Percentiles rank a stretch among this genome's conserved stretches.
Evolutionary conservation across 352 stramenopile genomes (phyloP).

Genomic region (Phytopythium delawarense): DNA sequence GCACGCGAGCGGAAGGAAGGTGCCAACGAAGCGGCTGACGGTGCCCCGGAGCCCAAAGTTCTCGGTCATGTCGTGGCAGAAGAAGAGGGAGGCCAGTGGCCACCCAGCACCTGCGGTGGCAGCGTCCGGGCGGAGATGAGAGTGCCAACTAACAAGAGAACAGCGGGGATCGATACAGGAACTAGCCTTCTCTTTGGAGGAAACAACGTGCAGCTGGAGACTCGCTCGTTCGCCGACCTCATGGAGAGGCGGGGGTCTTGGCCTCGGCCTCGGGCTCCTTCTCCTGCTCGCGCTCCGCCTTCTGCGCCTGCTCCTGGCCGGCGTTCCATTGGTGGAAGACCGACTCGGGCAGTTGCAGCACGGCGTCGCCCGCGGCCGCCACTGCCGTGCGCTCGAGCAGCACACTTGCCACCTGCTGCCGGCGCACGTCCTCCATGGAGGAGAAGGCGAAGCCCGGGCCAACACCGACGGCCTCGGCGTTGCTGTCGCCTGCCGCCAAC

Average conservation of each 20-base stretch:
- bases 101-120: neutral
- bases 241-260: conserved; percentile 1
- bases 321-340: conserved; percentile 62
- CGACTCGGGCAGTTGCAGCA: conserved; percentile 65
- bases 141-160: neutral
- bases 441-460: conserved; percentile 39
- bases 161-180: too few species aligned
- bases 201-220: neutral
- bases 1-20: conserved; percentile 12
- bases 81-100: conserved; percentile 26
- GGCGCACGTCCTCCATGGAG: conserved; percentile 69
- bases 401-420: conserved; percentile 57
- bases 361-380: conserved; percentile 65
- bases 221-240: neutral
- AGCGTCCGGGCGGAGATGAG: neutral
- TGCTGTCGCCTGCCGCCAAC: conserved; percentile 10
- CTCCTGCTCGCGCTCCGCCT: conserved; percentile 17
- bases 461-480: conserved; percentile 2
- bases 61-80: conserved; percentile 85
- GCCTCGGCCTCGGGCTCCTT: conserved; percentile 14
- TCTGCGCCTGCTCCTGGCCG: conserved; percentile 13
- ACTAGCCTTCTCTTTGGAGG: neutral
- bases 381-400: conserved; percentile 65
- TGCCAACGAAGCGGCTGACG: conserved; percentile 48
- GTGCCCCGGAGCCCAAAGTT: conserved; percentile 81